phyloP scores from a whole-genome alignment of 2,329 filamentous ascomycete genomes.

The Parastagonospora avenae region DNA sequence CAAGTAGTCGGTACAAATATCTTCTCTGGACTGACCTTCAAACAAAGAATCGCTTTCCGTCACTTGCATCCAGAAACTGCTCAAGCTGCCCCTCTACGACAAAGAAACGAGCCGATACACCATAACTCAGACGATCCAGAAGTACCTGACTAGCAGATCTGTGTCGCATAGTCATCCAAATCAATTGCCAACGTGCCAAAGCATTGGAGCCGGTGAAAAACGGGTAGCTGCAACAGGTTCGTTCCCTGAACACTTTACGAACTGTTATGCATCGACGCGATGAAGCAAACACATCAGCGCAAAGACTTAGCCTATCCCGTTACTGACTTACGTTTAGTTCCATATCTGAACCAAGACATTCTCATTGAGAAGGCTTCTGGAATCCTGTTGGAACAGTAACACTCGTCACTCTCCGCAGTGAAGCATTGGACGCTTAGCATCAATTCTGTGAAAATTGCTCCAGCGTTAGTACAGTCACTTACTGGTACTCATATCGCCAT shows the following conservation, averaged over 20 bases:
- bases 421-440: background rate
- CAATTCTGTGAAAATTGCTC: background rate
- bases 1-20: conserved; percentile 47
- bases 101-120: conserved; percentile 42
- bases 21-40: conserved; percentile 36
- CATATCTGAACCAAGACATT: conserved; percentile 15
- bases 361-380: conserved; percentile 19
- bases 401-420: background rate
- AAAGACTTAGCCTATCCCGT: conserved; percentile 15
- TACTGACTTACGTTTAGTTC: conserved; percentile 36
- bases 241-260: conserved; percentile 34
- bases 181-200: conserved; percentile 36
- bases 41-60: conserved; percentile 46
- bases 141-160: conserved; percentile 27
- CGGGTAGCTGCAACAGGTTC: conserved; percentile 44
- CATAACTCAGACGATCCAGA: conserved; percentile 41
- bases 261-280: conserved; percentile 39
- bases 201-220: conserved; percentile 31
- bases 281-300: conserved; percentile 38
- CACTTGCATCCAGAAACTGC: conserved; percentile 39
- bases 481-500: background rate
- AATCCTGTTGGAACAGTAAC: conserved; percentile 9
- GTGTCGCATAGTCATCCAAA: conserved; percentile 23
- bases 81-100: conserved; percentile 33
- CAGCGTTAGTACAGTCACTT: background rate